These are phyloP conservation scores for Termitomyces sp. DNA, from an alignment of 768 basidiomycete species.

Conservation along the genomic window DNA sequence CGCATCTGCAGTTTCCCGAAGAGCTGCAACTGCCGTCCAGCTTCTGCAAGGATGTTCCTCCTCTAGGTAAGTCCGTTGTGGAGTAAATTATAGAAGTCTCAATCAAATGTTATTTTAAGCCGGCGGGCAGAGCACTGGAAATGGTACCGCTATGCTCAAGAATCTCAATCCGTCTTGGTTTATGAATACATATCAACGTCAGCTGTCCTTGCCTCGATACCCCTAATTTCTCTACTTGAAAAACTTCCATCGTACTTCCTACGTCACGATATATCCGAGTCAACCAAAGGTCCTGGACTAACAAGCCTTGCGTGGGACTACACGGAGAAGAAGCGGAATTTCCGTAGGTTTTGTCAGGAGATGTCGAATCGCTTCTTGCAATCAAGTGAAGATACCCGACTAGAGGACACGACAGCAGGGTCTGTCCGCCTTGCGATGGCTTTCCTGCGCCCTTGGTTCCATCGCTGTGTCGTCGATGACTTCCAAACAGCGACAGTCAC, in stretches of 20 bases:
- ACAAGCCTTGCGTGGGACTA: conserved; percentile 50
- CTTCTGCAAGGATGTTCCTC: conserved; percentile 49
- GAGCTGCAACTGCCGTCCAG: conserved; percentile 64
- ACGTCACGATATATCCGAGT: conserved; percentile 21
- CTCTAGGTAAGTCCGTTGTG: conserved; percentile 48
- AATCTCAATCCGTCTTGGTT: conserved; percentile 74
- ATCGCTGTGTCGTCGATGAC: conserved; percentile 39
- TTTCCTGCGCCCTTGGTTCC: conserved; percentile 71
- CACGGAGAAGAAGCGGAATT: conserved; percentile 54
- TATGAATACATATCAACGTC: conserved; percentile 62
- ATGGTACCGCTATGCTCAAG: conserved; percentile 72
- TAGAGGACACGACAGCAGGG: conserved; percentile 64
- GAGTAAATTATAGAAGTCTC: neutral
- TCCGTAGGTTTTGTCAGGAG: conserved; percentile 67
- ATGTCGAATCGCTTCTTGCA: conserved; percentile 62
- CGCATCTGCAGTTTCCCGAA: conserved; percentile 51
- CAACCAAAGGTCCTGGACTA: conserved; percentile 28
- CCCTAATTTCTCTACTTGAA: conserved; percentile 59
- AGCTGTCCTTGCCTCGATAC: conserved; percentile 68
- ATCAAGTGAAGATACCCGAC: conserved; percentile 48
- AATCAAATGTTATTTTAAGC: conserved; percentile 2
- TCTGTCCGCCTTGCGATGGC: conserved; percentile 66
- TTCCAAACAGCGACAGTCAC: conserved; percentile 31
- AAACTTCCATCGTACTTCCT: conserved; percentile 74
- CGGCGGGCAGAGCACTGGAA: conserved; percentile 54